Evolutionary conservation across 2,329 filamentous ascomycete species (phyloP).

Genomic region (Lasiodiplodia hormozganensis): DNA sequence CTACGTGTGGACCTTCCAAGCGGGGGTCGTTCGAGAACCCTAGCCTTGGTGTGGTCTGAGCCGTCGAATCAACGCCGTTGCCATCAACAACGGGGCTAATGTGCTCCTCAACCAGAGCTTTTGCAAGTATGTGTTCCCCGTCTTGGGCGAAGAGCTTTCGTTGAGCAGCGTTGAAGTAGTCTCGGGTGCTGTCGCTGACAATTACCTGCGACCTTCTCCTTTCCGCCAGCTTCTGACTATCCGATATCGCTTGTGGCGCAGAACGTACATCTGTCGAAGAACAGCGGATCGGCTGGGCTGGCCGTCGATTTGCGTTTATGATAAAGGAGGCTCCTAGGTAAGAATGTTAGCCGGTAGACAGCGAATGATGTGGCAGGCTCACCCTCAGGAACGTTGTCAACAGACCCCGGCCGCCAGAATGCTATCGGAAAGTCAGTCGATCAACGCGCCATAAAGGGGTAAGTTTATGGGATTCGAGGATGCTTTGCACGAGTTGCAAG

Average conservation of each 20-base stretch:
- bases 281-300: too few relatives aligned
- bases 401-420: background rate
- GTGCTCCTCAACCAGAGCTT: background rate
- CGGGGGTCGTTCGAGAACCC: background rate
- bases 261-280: background rate
- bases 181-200: background rate
- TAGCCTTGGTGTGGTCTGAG: background rate
- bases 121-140: background rate
- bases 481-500: background rate
- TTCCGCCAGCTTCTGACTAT: background rate
- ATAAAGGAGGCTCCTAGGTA: background rate
- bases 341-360: background rate
- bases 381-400: background rate
- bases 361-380: background rate
- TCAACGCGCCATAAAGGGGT: background rate
- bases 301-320: background rate
- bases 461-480: background rate
- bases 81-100: constrained; percentile 10
- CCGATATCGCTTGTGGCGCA: too few relatives aligned
- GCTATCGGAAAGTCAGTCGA: background rate
- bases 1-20: background rate
- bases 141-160: background rate
- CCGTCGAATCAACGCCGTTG: background rate
- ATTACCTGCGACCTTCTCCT: background rate
- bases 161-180: background rate